phyloP scores from a whole-genome alignment of 2,329 filamentous ascomycete genomes.

The Conoideocrella luteorostrata region DNA sequence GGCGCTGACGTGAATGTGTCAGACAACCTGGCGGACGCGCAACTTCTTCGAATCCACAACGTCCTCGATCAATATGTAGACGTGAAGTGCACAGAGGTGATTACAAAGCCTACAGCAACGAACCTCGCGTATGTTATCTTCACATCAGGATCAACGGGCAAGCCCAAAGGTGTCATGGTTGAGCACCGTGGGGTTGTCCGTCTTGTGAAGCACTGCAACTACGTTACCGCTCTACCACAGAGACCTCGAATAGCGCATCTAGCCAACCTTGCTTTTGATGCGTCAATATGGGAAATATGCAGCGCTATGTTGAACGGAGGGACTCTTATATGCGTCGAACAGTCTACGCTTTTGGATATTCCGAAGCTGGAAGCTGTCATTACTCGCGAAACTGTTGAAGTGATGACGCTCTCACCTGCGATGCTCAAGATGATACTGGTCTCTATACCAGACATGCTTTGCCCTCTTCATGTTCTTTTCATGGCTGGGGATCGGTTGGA shows the following conservation, averaged over 20 bases:
- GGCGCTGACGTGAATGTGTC: background rate
- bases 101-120: background rate
- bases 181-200: background rate
- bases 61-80: background rate
- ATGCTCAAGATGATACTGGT: background rate
- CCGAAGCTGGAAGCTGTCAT: background rate
- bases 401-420: too few species aligned
- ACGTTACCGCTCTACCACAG: background rate
- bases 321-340: conserved; percentile 11
- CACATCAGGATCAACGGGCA: conserved; percentile 2
- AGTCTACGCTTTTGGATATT: conserved; percentile 5
- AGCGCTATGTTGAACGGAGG: conserved; percentile 10
- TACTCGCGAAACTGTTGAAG: too few species aligned
- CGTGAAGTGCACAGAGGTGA: background rate
- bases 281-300: conserved; percentile 11
- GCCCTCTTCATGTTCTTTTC: too few species aligned
- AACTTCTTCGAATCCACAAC: background rate
- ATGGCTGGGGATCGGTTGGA: too few species aligned
- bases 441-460: conserved; percentile 5
- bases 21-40: background rate
- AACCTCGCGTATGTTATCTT: conserved; percentile 3
- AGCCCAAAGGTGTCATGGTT: conserved; percentile 2
- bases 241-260: conserved; percentile 4
- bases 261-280: conserved; percentile 12
- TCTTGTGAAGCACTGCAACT: background rate